Evolutionary conservation across 1,284 basidiomycete species (phyloP), one percentile per base, ranked within the genome.

Genomic region (Wolfiporia cocos): DNA sequence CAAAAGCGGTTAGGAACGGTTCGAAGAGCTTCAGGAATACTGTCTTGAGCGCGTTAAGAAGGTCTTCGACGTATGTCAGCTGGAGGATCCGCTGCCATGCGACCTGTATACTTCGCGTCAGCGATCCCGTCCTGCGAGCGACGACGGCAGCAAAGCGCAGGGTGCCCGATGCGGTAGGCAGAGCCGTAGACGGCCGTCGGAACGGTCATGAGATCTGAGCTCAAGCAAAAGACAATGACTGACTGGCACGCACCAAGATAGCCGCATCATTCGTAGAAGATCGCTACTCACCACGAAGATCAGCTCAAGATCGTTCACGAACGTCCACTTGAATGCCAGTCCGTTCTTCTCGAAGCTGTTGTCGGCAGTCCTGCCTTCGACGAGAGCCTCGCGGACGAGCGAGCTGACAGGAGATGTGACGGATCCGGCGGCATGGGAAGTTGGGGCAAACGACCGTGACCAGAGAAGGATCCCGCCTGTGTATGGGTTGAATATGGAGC

Each of bases 51-150:
- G 87, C 78, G 19, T 70, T 68, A 14, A 96, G 74, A 5, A 99
- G 80, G 35, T 92, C 85, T 0, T 95, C 91, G 43, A 98, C 86
- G 61, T 99, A 99, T 7, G 91, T 85, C 19, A 99, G 74, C 51
- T 96, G 94, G 12, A 99, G 74, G 47, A 99, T 93, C 34, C 95
- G 88, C 58, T 98, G 95, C 67, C 97, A 97, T 38, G 94, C 92
- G 41, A 95, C 91, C 90, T 94, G 54, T 12, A 42, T 26, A 18
- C 33, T 15, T 23, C 30, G 34, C 20, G 17, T 35, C 4, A 42
- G 41, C 23, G 34, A 18, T 22, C 22, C 23, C 32, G n/a, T n/a
- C 10, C 28, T 29, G 34, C 5, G 39, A 39, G n/a, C n/a, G 14
- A 46, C 15, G 19, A 5, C n/a, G 30, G 14, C 5, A 22, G 36